These are phyloP conservation scores for Volvariella volvacea DNA, from an alignment of 1,284 basidiomycete genomes.

Conservation along the genomic window DNA sequence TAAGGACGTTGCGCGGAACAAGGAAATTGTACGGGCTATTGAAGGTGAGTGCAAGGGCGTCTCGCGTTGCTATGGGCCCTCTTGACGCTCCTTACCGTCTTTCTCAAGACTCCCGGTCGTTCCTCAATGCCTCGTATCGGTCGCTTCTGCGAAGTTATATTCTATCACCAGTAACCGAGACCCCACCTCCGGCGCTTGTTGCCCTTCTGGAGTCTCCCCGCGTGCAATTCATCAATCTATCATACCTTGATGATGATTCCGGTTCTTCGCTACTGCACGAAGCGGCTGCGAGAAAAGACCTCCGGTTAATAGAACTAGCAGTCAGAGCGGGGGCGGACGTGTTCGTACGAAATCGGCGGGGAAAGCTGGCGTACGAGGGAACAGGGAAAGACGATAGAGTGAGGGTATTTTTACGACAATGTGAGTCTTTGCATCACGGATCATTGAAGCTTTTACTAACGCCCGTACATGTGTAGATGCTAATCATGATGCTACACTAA, in stretches of 20 bases:
- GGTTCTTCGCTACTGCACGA: conserved; percentile 84
- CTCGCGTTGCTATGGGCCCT: background rate
- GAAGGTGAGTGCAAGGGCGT: conserved; percentile 53
- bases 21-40: conserved; percentile 67
- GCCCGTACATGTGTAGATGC: conserved; percentile 42
- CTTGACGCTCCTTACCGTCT: conserved; percentile 6
- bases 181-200: conserved; percentile 46
- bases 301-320: conserved; percentile 77
- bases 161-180: conserved; percentile 41
- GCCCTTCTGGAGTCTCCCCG: conserved; percentile 59
- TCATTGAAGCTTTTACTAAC: conserved; percentile 2
- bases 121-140: conserved; percentile 73
- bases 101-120: conserved; percentile 66
- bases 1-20: conserved; percentile 70
- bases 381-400: conserved; percentile 75
- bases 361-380: conserved; percentile 71
- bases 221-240: conserved; percentile 54
- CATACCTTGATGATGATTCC: conserved; percentile 70
- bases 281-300: conserved; percentile 78
- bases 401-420: conserved; percentile 79
- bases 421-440: conserved; percentile 33
- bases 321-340: conserved; percentile 87
- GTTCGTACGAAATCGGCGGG: conserved; percentile 78
- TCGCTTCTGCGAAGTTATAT: conserved; percentile 71
- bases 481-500: conserved; percentile 70